A percentile compares a stretch with the other conserved stretches of the same genome.
phyloP scores from a whole-genome alignment of 2,329 filamentous ascomycete genomes.

The Metarhizium brunneum region DNA sequence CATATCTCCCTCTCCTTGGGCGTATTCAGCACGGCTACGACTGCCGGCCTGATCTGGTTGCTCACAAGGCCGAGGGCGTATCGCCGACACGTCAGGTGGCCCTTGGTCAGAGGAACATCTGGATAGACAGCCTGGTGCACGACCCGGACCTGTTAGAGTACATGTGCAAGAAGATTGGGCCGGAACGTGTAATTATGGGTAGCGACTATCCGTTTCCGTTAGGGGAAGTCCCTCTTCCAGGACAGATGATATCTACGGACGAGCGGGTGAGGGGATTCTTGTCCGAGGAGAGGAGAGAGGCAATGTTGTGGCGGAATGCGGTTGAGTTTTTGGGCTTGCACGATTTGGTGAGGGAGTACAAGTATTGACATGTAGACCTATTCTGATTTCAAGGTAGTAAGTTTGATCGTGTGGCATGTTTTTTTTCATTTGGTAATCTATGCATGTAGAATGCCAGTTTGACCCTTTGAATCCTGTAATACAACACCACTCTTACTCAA shows the following conservation, averaged over 20 bases:
- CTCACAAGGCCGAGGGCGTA: background rate
- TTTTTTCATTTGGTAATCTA: too few relatives aligned
- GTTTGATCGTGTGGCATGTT: too few relatives aligned
- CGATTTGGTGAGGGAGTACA: background rate
- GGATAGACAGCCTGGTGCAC: constrained; percentile 1
- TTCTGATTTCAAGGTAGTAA: too few relatives aligned
- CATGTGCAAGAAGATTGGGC: background rate
- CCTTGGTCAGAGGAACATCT: background rate
- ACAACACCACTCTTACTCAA: too few relatives aligned
- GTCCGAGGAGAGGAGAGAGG: background rate
- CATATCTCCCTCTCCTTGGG: background rate
- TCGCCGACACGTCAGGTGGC: background rate
- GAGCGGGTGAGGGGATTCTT: background rate
- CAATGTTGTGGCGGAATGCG: background rate
- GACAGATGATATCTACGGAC: background rate
- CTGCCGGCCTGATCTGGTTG: background rate
- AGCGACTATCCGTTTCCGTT: background rate
- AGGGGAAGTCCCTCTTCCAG: background rate
- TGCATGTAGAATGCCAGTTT: too few relatives aligned
- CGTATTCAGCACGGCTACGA: background rate
- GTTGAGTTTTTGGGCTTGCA: background rate
- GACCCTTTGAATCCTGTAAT: too few relatives aligned
- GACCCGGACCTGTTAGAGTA: background rate
- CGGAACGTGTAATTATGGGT: background rate
- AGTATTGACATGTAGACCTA: background rate